These are phyloP conservation scores for Tephrocybe rancida DNA, from an alignment of 768 basidiomycete genomes.

Conservation along the genomic window DNA sequence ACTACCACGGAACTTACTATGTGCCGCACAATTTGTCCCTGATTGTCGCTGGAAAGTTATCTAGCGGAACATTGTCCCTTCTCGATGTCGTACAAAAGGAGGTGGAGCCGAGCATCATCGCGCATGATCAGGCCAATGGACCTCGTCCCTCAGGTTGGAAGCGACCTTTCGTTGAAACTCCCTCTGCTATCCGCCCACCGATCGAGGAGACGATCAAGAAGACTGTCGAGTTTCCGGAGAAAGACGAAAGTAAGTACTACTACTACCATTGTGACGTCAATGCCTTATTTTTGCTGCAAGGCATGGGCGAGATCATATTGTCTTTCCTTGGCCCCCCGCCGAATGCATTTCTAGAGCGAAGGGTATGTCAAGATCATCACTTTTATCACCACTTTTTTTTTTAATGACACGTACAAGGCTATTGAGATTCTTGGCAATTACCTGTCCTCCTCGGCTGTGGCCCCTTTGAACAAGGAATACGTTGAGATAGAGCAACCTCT, in stretches of 20 bases:
- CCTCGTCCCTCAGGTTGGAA: constrained; percentile 82
- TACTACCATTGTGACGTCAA: not conserved
- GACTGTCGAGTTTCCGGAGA: constrained; percentile 91
- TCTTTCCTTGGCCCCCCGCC: constrained; percentile 79
- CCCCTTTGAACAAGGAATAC: constrained; percentile 88
- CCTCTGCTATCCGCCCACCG: constrained; percentile 62
- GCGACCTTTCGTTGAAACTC: constrained; percentile 90
- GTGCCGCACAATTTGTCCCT: constrained; percentile 93
- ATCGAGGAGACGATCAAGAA: constrained; percentile 57
- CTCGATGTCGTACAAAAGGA: constrained; percentile 80
- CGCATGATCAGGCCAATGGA: constrained; percentile 73
- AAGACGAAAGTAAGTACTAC: constrained; percentile 74
- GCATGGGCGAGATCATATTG: constrained; percentile 81
- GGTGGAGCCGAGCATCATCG: constrained; percentile 81
- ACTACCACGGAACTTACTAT: constrained; percentile 89
- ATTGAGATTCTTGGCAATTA: constrained; percentile 87
- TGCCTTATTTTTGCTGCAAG: constrained; percentile 24
- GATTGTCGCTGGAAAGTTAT: constrained; percentile 86
- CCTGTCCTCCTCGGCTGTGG: constrained; percentile 81
- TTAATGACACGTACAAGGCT: constrained; percentile 47
- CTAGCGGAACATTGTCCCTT: constrained; percentile 72
- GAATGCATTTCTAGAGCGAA: constrained; percentile 70
- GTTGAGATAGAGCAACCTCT: constrained; percentile 89
- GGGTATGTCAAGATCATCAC: constrained; percentile 39
- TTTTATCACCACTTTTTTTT: not conserved